Evolutionary conservation across 495 filamentous ascomycete species (phyloP), one percentile per base, ranked within the genome.

Genomic region (Aspergillus conjunctus): DNA sequence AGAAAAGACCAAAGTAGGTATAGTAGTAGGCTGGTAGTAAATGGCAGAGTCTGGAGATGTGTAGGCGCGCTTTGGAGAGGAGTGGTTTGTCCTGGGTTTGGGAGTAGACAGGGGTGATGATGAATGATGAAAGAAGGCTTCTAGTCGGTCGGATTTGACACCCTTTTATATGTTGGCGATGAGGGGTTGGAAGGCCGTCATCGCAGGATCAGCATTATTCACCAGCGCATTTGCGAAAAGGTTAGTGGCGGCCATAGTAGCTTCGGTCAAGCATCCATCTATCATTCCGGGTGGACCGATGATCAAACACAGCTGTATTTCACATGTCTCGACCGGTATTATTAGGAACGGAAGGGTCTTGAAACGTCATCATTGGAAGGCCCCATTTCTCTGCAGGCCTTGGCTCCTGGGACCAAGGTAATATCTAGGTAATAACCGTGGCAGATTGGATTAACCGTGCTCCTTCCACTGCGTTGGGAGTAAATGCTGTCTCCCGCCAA

Each of bases 141-240:
- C 51, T 58, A 54, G 22, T 43, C 54, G 63, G 64, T 67, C 60
- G 64, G 58, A 66, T 59, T 68, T 65, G 62, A 60, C 50, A 61
- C 58, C 61, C 65, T 68, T 73, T 69, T 77, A 77, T 75, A 77
- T 51, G 58, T 15, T 63, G 52, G 51, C 63, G 55, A 66, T 51
- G 68, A 67, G 72, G 71, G 67, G 66, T 63, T 64, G 62, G 48
- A 52, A 56, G 67, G 59, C 21, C 44, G 61, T 69, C 61, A 67
- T 63, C 57, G 63, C 65, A 64, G 66, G 75, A 75, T 71, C 72
- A 65, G 52, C 64, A 69, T 68, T 51, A 22, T n/a, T n/a, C n/a
- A 26, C 68, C 59, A 57, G 60, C 64, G 61, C 68, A 64, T 58
- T 57, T 65, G 64, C 64, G 54, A 60, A 61, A 51, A 45, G 37